Conservation (phyloP, 2,329 filamentous ascomycete genomes). For the Pestalotiopsis sp. region DNA sequence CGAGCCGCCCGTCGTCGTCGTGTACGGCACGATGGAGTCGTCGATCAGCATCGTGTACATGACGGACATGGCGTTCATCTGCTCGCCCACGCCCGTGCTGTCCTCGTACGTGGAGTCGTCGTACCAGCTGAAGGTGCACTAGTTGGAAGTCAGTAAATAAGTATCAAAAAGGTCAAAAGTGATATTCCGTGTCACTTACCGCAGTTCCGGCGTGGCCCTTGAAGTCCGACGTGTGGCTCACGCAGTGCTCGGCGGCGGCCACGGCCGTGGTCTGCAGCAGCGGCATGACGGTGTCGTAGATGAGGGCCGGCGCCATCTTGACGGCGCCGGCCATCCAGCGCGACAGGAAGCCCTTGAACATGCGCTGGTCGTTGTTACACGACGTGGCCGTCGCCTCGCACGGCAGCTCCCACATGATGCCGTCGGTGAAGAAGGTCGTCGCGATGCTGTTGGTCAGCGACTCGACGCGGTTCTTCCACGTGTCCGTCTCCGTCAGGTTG, state of each 20-base stretch:
- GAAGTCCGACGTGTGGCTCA: constrained; percentile 20
- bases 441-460: constrained; percentile 42
- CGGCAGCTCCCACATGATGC: constrained; percentile 57
- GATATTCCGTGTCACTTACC: not conserved
- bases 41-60: constrained; percentile 46
- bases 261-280: constrained; percentile 33
- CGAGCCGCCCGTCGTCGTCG: constrained; percentile 25
- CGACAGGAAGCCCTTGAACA: constrained; percentile 43
- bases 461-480: constrained; percentile 47
- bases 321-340: constrained; percentile 47
- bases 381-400: constrained; percentile 47
- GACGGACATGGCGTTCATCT: constrained; percentile 55
- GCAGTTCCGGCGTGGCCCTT: constrained; percentile 34
- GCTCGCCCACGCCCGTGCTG: constrained; percentile 54
- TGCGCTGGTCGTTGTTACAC: constrained; percentile 36
- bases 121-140: constrained; percentile 56
- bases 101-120: constrained; percentile 46
- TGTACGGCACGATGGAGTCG: constrained; percentile 18
- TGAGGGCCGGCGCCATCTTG: constrained; percentile 25
- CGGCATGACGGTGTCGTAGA: constrained; percentile 21
- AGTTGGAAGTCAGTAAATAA: not conserved
- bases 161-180: not conserved
- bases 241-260: constrained; percentile 36
- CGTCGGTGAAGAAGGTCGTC: constrained; percentile 44
- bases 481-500: constrained; percentile 38